Conservation (phyloP, 208 protist species). For the Trypanosoma cruzi region DNA sequence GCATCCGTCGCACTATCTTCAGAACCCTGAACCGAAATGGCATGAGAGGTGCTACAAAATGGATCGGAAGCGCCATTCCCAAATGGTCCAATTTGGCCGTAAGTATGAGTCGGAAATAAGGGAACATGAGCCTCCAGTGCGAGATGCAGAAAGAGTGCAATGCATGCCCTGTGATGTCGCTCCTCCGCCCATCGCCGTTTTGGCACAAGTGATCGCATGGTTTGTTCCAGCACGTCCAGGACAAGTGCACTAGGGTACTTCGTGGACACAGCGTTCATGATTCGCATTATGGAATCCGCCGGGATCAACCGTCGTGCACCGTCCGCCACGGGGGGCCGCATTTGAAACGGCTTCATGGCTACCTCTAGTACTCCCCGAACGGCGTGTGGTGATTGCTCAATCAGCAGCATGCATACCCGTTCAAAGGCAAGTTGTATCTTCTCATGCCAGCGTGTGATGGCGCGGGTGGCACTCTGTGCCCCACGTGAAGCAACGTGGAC, state of each 20-base stretch:
- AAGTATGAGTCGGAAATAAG: constrained; percentile 34
- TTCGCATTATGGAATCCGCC: constrained; percentile 67
- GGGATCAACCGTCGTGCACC: constrained; percentile 54
- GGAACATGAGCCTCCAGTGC: constrained; percentile 73
- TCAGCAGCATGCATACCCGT: constrained; percentile 60
- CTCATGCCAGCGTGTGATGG: constrained; percentile 67
- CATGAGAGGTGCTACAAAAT: not conserved
- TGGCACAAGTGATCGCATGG: constrained; percentile 61
- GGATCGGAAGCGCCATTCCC: constrained; percentile 26
- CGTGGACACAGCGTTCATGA: constrained; percentile 68
- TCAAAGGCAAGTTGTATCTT: constrained; percentile 75
- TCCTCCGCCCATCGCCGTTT: constrained; percentile 60
- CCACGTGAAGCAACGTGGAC: constrained; percentile 3
- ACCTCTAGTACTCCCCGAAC: constrained; percentile 78
- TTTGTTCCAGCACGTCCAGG: constrained; percentile 62
- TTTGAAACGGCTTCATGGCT: constrained; percentile 64
- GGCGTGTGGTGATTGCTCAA: constrained; percentile 64
- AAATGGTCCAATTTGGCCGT: constrained; percentile 23
- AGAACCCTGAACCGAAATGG: constrained; percentile 16
- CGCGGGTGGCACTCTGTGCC: constrained; percentile 4
- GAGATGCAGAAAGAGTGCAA: constrained; percentile 70
- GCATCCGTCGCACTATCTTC: constrained; percentile 44
- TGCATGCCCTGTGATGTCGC: constrained; percentile 70
- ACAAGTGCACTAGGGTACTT: constrained; percentile 44
- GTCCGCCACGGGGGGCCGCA: constrained; percentile 60